Evolutionary conservation across 2,329 filamentous ascomycete genomes (phyloP).

Genomic region (Sporothrix humicola): DNA sequence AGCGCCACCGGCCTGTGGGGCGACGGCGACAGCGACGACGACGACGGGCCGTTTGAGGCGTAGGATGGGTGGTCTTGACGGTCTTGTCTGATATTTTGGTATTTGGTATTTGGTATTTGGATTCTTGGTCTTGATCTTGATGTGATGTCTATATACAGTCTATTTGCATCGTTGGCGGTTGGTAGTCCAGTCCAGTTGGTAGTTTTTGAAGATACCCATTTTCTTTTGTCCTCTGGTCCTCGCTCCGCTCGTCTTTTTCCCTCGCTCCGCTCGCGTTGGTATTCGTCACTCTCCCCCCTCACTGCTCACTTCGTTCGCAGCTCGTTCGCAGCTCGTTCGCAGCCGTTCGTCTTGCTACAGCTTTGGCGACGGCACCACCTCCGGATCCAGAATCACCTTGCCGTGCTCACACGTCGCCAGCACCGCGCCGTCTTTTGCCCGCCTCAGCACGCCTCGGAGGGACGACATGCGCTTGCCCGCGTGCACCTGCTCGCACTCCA

Average conservation of each 20-base stretch:
- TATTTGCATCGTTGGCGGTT: no score
- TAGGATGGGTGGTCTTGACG: background rate
- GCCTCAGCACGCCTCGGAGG: conserved; percentile 60
- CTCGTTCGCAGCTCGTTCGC: background rate
- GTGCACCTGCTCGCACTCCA: conserved; percentile 64
- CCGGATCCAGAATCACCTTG: conserved; percentile 65
- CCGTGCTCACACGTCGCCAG: conserved; percentile 67
- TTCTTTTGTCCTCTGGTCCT: no score
- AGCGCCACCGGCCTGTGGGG: conserved; percentile 25
- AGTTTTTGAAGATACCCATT: conserved; percentile 13
- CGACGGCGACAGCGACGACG: conserved; percentile 39
- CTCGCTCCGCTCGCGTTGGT: background rate
- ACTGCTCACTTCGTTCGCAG: no score
- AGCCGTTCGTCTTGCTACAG: background rate
- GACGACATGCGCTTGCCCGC: conserved; percentile 60
- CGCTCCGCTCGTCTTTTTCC: background rate
- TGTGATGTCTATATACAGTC: background rate
- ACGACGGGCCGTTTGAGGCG: conserved; percentile 30
- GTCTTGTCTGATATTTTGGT: background rate
- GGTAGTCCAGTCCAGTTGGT: no score
- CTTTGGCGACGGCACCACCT: background rate
- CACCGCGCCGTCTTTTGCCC: conserved; percentile 58
- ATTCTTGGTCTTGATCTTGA: background rate
- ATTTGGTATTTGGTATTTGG: background rate
- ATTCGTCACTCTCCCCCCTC: background rate